These are phyloP conservation scores for Begonia peltatifolia DNA, from an alignment of 306 rosid species.

Conservation along the genomic window DNA sequence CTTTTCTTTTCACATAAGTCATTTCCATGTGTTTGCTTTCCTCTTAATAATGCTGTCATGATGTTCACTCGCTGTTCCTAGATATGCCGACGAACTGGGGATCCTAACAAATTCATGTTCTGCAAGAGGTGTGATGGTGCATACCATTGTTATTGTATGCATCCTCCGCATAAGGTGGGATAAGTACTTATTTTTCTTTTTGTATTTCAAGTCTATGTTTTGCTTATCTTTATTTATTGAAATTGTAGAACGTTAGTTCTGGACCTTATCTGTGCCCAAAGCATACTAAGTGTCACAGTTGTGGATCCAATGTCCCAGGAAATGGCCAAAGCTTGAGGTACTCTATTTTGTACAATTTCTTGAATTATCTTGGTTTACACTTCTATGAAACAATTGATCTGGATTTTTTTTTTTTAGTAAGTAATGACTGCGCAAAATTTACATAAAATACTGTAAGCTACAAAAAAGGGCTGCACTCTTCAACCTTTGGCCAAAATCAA, in stretches of 20 bases:
- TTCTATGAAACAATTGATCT: too few species aligned
- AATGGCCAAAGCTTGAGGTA: constrained; percentile 97
- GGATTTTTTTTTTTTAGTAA: too few species aligned
- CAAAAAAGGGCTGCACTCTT: too few species aligned
- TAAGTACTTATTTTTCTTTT: constrained; percentile 8
- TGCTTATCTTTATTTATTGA: constrained; percentile 20
- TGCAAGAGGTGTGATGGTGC: constrained; percentile 98
- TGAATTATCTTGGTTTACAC: too few species aligned
- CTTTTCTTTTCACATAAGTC: neutral
- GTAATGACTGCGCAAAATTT: too few species aligned
- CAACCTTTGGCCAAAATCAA: too few species aligned
- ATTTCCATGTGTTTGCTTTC: too few species aligned
- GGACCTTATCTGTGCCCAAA: constrained; percentile 96
- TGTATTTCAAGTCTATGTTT: constrained; percentile 1
- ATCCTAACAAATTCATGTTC: constrained; percentile 94
- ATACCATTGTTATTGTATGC: constrained; percentile 92
- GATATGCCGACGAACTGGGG: constrained; percentile 95
- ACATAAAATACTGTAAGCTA: too few species aligned
- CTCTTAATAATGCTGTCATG: too few species aligned
- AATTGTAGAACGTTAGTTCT: constrained; percentile 74
- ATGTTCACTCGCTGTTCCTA: constrained; percentile 1
- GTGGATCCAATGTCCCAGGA: constrained; percentile 93
- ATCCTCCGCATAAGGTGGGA: constrained; percentile 91
- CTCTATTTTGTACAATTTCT: too few species aligned
- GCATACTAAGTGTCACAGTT: constrained; percentile 91